Base-by-base conservation (phyloP, 192 early-diverging fungal genomes). In the Podila minutissima region DNA sequence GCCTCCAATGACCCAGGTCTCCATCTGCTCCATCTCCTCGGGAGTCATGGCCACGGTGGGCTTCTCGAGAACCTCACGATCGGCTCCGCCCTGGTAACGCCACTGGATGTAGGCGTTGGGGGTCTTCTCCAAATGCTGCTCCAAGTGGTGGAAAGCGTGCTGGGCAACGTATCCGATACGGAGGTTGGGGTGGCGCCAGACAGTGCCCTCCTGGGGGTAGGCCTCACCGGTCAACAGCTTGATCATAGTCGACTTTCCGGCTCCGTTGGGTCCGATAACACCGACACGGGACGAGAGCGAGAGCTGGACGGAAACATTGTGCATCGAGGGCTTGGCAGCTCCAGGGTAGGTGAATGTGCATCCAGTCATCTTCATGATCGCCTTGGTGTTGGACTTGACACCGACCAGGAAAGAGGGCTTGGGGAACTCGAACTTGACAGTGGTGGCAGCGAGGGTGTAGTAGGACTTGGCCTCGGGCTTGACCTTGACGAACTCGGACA, bases 101-200 rank as follows among this genome's bases (percentile, higher is more conserved):
- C 94, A 95, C 77, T 92, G 92, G 72, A 95, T 91, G 78, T 95
- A 72, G 26, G 77, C 77, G 49, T 81, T 81, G 51, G 77, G 77
- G 22, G 77, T 81, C 71, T 81, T 81, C 51, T 93, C 93, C 75
- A 93, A 79, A 64, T 95, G 94, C 74, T 92, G 90, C 69, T 95
- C 92, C 78, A 95, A 85, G 82, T 95, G 93, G 85, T 94, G 93
- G 92, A 95, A 94, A 57, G 93, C 92, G 83, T 95, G 94, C 84
- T 95, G 93, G 38, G 93, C 93, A 33, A 95, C 92, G 74, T 94
- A 94, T 59, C 89, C 94, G 74, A 95, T 89, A 85, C 93, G 93
- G 74, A 93, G 86, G 84, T 94, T 94, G 58, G 92, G 93, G 73
- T 95, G 93, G 73, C 89, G 93, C 91, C 92, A 94, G 57, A 95